A percentile compares a stretch with the other conserved stretches of the same genome.
phyloP scores from a whole-genome alignment of 2,329 filamentous ascomycete genomes.

The Ophiocordyceps camponoti-saundersi region DNA sequence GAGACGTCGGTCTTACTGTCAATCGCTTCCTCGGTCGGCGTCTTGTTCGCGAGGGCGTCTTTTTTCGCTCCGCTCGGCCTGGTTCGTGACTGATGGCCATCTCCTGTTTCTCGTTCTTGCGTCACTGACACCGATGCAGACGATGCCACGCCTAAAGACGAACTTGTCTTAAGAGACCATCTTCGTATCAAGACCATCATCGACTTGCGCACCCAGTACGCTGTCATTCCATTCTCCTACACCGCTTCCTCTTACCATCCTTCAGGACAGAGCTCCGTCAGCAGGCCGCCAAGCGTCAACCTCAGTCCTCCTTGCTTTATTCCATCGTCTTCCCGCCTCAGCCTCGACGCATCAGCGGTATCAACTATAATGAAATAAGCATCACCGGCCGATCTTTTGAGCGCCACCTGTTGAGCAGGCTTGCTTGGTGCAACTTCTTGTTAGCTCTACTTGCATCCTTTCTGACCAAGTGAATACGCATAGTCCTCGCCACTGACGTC shows the following conservation, averaged over 20 bases:
- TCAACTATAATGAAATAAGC: constrained; percentile 50
- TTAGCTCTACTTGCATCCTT: constrained; percentile 16
- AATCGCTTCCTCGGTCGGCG: constrained; percentile 39
- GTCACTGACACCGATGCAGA: constrained; percentile 27
- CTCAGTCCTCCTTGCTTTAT: background rate
- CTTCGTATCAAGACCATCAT: constrained; percentile 55
- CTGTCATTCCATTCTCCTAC: background rate
- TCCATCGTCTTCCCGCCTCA: background rate
- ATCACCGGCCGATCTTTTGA: constrained; percentile 61
- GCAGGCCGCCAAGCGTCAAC: constrained; percentile 42
- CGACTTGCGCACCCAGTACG: constrained; percentile 61
- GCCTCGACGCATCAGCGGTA: constrained; percentile 41
- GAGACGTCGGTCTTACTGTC: constrained; percentile 54
- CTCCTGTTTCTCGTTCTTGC: background rate
- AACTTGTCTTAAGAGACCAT: constrained; percentile 36
- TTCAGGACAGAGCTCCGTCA: constrained; percentile 55
- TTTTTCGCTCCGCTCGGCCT: constrained; percentile 53
- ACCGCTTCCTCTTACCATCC: background rate
- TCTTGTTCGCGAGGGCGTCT: constrained; percentile 42
- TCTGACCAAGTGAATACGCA: background rate
- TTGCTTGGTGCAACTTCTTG: constrained; percentile 52
- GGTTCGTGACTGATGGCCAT: constrained; percentile 16
- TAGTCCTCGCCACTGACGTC: background rate
- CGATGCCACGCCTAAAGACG: constrained; percentile 52
- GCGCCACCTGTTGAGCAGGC: constrained; percentile 44